These are phyloP conservation scores for Entophlyctis luteolus DNA, from an alignment of 192 early-diverging fungal species.

Conservation along the genomic window DNA sequence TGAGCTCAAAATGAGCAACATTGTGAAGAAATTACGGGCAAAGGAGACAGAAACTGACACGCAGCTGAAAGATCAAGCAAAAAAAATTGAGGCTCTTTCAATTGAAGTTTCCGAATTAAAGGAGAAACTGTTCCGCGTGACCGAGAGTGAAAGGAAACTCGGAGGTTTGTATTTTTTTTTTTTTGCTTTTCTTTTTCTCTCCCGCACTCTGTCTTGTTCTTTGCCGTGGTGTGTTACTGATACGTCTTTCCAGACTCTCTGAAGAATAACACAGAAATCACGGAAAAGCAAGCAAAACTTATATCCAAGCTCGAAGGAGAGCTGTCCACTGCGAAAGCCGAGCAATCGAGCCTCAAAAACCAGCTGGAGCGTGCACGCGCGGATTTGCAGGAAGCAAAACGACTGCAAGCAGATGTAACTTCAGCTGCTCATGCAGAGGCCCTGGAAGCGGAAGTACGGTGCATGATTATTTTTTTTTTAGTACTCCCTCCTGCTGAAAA, in stretches of 20 bases:
- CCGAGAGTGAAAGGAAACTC: slow-evolving; percentile 32
- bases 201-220: neutral
- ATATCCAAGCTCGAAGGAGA: slow-evolving; percentile 36
- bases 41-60: slow-evolving; percentile 65
- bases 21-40: slow-evolving; percentile 68
- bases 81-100: slow-evolving; percentile 23
- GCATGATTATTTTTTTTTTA: neutral
- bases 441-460: slow-evolving; percentile 30
- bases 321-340: slow-evolving; percentile 2
- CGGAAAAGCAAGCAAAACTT: slow-evolving; percentile 39
- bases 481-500: neutral
- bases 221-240: neutral
- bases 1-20: slow-evolving; percentile 62
- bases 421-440: slow-evolving; percentile 38
- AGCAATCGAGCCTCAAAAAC: slow-evolving; percentile 7
- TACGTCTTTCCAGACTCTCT: slow-evolving; percentile 8
- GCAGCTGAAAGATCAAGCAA: slow-evolving; percentile 31
- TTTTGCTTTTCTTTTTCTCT: neutral
- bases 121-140: slow-evolving; percentile 14
- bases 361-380: slow-evolving; percentile 24
- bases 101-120: slow-evolving; percentile 30
- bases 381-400: slow-evolving; percentile 32
- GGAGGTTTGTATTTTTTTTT: slow-evolving; percentile 7
- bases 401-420: slow-evolving; percentile 21
- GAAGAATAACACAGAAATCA: slow-evolving; percentile 10